Evolutionary conservation across 2,329 filamentous ascomycete genomes (phyloP), one percentile per base, ranked within the genome.

Genomic region (Neonectria sp.): DNA sequence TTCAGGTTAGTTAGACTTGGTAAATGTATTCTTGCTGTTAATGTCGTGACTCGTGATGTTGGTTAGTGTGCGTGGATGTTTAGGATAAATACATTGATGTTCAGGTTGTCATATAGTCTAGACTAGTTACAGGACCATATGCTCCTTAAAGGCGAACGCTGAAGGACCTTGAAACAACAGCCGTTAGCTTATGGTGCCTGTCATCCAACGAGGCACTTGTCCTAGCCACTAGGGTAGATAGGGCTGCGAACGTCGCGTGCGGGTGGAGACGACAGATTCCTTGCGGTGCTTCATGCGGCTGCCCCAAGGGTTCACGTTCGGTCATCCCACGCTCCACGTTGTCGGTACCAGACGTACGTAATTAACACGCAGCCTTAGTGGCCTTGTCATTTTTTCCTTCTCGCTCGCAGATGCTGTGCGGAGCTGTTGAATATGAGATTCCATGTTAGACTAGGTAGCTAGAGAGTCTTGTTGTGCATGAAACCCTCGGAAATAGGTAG

Each of bases 251-350:
- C 27, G 25, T n/a, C 8, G 33, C 5, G 31, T 29, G 15, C 15
- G 15, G 21, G 56, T 59, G 31, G 46, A 40, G 31, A 51, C 33
- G 31, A 52, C 15, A 29, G 21, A 46, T 51, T 59, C 45, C 17
- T 24, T 15, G 29, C 11, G 27, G 21, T 60, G 25, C 33, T 31
- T 51, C 15, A 29, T 29, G 46, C 21, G 31, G 45, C 49, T 60
- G 35, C 35, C 8, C 35, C 29, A 24, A 40, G 31, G 5, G 17
- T 51, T 49, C 57, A 52, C 33, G 35, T 60, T 60, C 7, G 15
- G 48, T 60, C 57, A 60, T 45, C 27, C 46, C 57, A 60, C 57
- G 17, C 37, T 53, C 33, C 33, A 45, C 25, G 25, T 21, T 43
- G 15, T 35, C 35, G 3, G 17, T 29, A 15, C 13, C 17, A 51